Percentiles rank a stretch among this genome's conserved stretches.
phyloP scores from a whole-genome alignment of 1,139 yeast species.

The Lodderomyces margitis region DNA sequence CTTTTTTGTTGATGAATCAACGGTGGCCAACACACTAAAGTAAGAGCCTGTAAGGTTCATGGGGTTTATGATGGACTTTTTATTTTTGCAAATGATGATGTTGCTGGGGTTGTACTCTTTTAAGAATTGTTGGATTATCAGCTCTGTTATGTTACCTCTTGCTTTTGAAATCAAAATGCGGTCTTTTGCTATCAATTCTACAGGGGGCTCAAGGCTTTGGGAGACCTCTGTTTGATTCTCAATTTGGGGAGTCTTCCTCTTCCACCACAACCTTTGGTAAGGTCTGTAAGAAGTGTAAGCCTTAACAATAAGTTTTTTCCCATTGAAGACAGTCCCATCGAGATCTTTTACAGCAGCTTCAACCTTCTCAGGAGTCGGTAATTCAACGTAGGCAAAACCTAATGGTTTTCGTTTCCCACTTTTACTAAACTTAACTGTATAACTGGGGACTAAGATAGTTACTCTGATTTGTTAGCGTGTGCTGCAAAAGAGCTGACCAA shows the following conservation, averaged over 20 bases:
- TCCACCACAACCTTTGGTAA: background rate
- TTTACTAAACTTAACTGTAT: slow-evolving; percentile 48
- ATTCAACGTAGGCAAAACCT: slow-evolving; percentile 68
- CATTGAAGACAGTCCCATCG: slow-evolving; percentile 39
- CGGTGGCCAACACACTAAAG: slow-evolving; percentile 55
- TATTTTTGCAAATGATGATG: slow-evolving; percentile 43
- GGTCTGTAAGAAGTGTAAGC: slow-evolving; percentile 33
- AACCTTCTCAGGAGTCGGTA: slow-evolving; percentile 50
- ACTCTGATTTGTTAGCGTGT: slow-evolving; percentile 19
- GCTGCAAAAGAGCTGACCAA: background rate
- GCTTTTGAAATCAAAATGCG: slow-evolving; percentile 54
- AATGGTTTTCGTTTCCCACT: slow-evolving; percentile 43
- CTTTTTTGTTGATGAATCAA: slow-evolving; percentile 38
- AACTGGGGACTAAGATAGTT: slow-evolving; percentile 53
- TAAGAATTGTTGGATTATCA: slow-evolving; percentile 42
- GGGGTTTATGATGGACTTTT: slow-evolving; percentile 13
- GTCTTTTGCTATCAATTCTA: slow-evolving; percentile 33
- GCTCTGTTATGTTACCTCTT: slow-evolving; percentile 38
- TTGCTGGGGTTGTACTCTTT: slow-evolving; percentile 46
- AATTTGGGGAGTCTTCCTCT: background rate
- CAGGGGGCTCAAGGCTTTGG: background rate
- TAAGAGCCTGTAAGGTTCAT: slow-evolving; percentile 17
- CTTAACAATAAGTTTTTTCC: slow-evolving; percentile 36
- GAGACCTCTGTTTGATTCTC: background rate
- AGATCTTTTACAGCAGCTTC: slow-evolving; percentile 41